A percentile compares a stretch with the other conserved stretches of the same genome.
Conservation (phyloP, 768 basidiomycete genomes). For the Phlebiopsis flavidoalba region DNA sequence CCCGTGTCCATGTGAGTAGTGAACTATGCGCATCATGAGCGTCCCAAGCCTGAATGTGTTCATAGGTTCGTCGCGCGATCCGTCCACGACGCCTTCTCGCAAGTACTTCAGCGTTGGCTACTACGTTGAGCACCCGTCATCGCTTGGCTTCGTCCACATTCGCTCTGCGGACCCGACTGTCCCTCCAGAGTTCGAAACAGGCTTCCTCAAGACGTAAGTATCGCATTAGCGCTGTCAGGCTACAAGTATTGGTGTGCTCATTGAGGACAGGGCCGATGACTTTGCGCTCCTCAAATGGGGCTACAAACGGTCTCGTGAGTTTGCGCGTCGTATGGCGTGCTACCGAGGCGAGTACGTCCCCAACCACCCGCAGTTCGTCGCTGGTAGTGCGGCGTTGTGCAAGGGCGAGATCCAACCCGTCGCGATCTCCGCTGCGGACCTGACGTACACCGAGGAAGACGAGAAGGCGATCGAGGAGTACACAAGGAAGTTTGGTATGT, state of each 20-base stretch:
- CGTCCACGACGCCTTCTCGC: conserved; percentile 7
- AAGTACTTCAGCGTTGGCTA: conserved; percentile 17
- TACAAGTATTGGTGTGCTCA: not conserved
- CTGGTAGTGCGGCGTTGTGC: conserved; percentile 25
- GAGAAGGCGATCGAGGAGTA: conserved; percentile 29
- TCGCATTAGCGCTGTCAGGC: not conserved
- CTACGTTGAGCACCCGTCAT: conserved; percentile 16
- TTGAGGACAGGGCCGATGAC: conserved; percentile 17
- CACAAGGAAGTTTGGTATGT: conserved; percentile 17
- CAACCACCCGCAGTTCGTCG: conserved; percentile 27
- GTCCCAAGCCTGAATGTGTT: not conserved
- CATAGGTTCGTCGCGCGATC: conserved; percentile 16
- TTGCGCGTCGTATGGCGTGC: conserved; percentile 45
- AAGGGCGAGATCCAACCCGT: conserved; percentile 16
- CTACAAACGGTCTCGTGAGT: conserved; percentile 53
- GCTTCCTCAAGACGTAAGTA: conserved; percentile 18
- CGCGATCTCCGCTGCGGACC: conserved; percentile 23
- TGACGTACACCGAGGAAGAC: conserved; percentile 30
- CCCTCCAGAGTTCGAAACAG: conserved; percentile 19
- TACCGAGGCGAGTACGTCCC: conserved; percentile 30
- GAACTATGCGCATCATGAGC: not conserved
- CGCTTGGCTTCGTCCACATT: conserved; percentile 21
- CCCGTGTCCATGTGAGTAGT: conserved; percentile 32
- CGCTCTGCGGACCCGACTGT: conserved; percentile 15
- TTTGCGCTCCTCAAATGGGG: conserved; percentile 41